phyloP scores from a whole-genome alignment of 1,284 basidiomycete species.

The Apiotrichum sp. region DNA sequence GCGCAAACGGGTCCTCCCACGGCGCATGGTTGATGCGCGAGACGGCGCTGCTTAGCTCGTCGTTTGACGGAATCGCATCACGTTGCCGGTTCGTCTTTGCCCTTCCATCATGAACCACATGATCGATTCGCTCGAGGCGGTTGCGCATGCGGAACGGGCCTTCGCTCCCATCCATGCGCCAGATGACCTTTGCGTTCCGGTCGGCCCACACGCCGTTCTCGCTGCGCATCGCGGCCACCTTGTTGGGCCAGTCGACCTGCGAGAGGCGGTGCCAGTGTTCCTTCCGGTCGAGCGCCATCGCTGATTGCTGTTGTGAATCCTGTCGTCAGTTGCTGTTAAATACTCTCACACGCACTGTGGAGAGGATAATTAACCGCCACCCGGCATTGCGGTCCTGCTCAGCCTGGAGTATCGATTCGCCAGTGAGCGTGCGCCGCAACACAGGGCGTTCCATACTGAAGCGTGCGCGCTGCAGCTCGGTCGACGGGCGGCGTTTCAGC shows the following conservation, averaged over 20 bases:
- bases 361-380: conserved; percentile 46
- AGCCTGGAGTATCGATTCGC: conserved; percentile 39
- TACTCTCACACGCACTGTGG: conserved; percentile 23
- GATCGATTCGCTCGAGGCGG: conserved; percentile 34
- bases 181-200: conserved; percentile 52
- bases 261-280: conserved; percentile 44
- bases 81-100: conserved; percentile 40
- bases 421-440: conserved; percentile 39
- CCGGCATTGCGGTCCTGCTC: conserved; percentile 46
- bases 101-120: neutral
- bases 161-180: conserved; percentile 81
- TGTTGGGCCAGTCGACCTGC: conserved; percentile 42
- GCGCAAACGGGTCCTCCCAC: conserved; percentile 72
- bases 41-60: conserved; percentile 57
- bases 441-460: conserved; percentile 1
- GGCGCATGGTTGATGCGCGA: conserved; percentile 63
- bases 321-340: neutral
- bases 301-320: conserved; percentile 36
- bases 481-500: conserved; percentile 23
- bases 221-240: conserved; percentile 33
- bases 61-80: conserved; percentile 56
- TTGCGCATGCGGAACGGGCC: conserved; percentile 67
- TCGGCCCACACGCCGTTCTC: conserved; percentile 77
- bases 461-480: conserved; percentile 20
- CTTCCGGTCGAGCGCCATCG: conserved; percentile 42